Base-by-base conservation (phyloP, 2,329 filamentous ascomycete genomes). In the Myriosclerotinia scirpicola region DNA sequence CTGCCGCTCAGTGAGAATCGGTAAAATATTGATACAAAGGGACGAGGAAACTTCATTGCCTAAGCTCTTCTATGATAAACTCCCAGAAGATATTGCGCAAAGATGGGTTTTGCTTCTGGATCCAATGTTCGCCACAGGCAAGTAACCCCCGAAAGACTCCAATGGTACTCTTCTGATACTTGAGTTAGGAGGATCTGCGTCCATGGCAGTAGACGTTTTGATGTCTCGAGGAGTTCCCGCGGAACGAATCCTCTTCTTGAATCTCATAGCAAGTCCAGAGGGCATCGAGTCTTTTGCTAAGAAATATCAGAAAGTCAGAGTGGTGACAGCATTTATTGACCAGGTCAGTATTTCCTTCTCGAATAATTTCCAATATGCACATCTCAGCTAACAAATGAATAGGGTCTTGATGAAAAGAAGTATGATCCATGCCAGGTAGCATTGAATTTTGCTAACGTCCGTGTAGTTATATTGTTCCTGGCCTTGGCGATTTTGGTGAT, bases 121-220 rank as follows among this genome's bases (percentile, higher is more conserved):
- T 77, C 95, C 95, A n/a, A 99, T 99, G 95, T 93, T 99, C 80
- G 95, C 95, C 67, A 99, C 95, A 73, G 93, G 92, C 93, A 80
- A 75, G 83, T 71, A 69, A 66, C 14, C 68, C 17, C 34, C 9
- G 42, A 14, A 40, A 54, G 14, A 58, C 34, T 65, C 12, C 1
- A 22, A 36, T 64, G n/a, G n/a, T 22, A 36, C 63, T 38, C n/a
- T 65, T 44, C 54, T 55, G 64, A 68, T 70, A n/a, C 20, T 20
- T 62, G 40, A 44, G 11, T 30, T 71, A 95, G 93, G 94, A 72
- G 95, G 95, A 56, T 97, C 93, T 67, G 95, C 95, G 63, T 95
- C 93, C 67, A 96, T 99, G 91, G 95, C 95, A 40, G 93, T 98
- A 22, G 92, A 98, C 71, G 92, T 97, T 3, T 83, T 99, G 72